phyloP scores from a whole-genome alignment of 306 rosid species.

The Rosa rugosa region DNA sequence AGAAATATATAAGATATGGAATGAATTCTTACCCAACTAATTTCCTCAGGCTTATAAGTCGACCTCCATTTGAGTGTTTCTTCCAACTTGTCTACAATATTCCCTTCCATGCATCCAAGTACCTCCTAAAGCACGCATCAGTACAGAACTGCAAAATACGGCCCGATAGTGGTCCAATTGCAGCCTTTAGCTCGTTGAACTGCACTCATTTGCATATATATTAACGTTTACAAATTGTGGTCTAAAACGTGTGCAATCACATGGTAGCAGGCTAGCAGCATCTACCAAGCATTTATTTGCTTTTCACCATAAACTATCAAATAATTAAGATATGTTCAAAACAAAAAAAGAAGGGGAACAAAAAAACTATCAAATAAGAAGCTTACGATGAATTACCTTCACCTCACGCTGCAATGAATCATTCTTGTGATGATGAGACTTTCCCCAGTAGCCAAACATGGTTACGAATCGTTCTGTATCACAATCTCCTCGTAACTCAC shows the following conservation, averaged over 20 bases:
- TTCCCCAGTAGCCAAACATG: conserved; percentile 40
- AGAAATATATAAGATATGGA: neutral
- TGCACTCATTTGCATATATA: conserved; percentile 21
- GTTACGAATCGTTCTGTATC: neutral
- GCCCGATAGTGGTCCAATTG: conserved; percentile 52
- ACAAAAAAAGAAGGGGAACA: too few species aligned
- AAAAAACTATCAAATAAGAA: neutral
- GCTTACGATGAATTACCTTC: conserved; percentile 30
- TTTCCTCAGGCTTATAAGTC: too few species aligned
- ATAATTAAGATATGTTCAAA: too few species aligned
- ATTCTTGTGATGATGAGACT: conserved; percentile 34
- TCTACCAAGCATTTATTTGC: neutral
- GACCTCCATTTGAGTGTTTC: conserved; percentile 78
- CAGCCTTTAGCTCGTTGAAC: conserved; percentile 65
- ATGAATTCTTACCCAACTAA: conserved; percentile 37
- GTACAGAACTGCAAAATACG: conserved; percentile 39
- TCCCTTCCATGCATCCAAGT: conserved; percentile 50
- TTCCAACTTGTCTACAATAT: too few species aligned
- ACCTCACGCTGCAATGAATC: conserved; percentile 31
- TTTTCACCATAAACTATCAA: neutral
- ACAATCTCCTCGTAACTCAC: neutral
- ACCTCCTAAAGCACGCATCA: conserved; percentile 47
- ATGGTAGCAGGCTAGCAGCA: neutral
- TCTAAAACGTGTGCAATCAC: neutral
- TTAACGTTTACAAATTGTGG: neutral